Evolutionary conservation across 192 early-diverging fungal species (phyloP).

Genomic region (Dispira simplex): DNA sequence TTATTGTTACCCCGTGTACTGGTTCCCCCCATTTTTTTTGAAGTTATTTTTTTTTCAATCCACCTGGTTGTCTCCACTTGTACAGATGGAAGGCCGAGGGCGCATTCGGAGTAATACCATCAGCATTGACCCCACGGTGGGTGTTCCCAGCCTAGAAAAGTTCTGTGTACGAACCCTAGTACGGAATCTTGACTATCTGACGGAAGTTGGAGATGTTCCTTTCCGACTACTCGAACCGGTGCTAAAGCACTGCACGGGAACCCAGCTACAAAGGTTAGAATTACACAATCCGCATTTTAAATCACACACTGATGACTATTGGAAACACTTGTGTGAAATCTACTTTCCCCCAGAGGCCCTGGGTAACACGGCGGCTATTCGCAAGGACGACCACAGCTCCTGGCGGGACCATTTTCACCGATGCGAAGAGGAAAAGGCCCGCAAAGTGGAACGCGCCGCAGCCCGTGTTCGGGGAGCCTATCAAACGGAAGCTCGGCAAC

Average conservation of each 20-base stretch:
- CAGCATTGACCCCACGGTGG: background rate
- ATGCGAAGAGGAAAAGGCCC: conserved; percentile 3
- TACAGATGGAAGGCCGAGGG: too few relatives aligned
- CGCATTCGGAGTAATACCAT: too few relatives aligned
- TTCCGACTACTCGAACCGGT: background rate
- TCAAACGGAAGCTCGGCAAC: background rate
- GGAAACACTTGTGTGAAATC: background rate
- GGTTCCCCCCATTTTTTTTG: too few relatives aligned
- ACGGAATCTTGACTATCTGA: conserved; percentile 2
- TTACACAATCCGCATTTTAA: background rate
- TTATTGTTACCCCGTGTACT: too few relatives aligned
- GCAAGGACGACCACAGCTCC: background rate
- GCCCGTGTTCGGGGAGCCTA: conserved; percentile 10
- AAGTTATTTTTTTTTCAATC: too few relatives aligned
- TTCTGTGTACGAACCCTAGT: conserved; percentile 2
- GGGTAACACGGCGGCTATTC: background rate
- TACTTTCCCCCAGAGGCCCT: background rate
- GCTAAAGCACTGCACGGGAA: background rate
- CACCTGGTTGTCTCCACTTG: too few relatives aligned
- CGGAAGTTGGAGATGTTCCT: background rate
- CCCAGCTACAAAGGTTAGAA: background rate
- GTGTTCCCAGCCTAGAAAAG: background rate
- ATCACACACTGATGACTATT: background rate
- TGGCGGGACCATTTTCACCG: background rate
- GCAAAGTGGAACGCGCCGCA: background rate